Conservation (phyloP, 164 flowering plant species). For the Tetrastigma voinierianum region DNA sequence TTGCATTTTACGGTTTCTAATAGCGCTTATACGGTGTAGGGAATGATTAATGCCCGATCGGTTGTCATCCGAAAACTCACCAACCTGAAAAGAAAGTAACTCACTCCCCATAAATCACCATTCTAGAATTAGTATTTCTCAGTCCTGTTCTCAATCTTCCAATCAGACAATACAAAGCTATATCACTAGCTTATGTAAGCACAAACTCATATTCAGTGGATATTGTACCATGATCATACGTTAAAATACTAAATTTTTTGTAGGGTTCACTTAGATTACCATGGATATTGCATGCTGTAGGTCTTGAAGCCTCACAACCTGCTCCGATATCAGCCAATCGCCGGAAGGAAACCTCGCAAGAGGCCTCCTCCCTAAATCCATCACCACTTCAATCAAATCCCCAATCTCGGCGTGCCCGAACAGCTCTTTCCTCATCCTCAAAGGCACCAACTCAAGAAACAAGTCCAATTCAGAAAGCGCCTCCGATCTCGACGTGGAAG, state of each 20-base stretch:
- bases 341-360: slow-evolving; percentile 93
- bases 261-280: slow-evolving; percentile 36
- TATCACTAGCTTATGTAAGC: background rate
- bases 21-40: slow-evolving; percentile 92
- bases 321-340: slow-evolving; percentile 77
- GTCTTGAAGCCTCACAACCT: slow-evolving; percentile 66
- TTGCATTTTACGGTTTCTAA: slow-evolving; percentile 90
- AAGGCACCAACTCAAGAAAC: slow-evolving; percentile 77
- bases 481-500: slow-evolving; percentile 23
- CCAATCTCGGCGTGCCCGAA: slow-evolving; percentile 53
- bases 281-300: slow-evolving; percentile 68
- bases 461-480: slow-evolving; percentile 49
- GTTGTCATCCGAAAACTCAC: slow-evolving; percentile 95
- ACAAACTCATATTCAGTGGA: background rate
- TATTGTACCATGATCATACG: background rate
- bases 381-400: slow-evolving; percentile 79
- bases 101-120: background rate
- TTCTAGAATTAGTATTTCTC: background rate
- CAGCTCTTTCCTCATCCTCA: slow-evolving; percentile 59
- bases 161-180: background rate
- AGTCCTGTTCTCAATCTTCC: background rate
- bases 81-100: slow-evolving; percentile 48
- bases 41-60: slow-evolving; percentile 90
- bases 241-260: background rate
- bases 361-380: slow-evolving; percentile 94